These are phyloP conservation scores for Fusarium haematococcum DNA, from an alignment of 2,329 filamentous ascomycete species.

Conservation along the genomic window DNA sequence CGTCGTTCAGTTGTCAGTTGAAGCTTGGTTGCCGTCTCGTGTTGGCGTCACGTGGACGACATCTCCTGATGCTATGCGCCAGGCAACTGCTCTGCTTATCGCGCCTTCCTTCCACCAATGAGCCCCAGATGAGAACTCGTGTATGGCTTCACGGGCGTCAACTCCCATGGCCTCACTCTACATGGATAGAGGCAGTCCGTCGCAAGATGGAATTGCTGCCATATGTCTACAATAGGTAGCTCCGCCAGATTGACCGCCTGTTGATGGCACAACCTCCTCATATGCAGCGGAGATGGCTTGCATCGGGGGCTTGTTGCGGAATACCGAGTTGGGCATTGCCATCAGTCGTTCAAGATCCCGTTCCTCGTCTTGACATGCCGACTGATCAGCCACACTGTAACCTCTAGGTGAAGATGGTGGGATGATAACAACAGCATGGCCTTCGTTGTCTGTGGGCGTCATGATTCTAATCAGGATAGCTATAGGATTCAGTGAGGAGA, in stretches of 20 bases:
- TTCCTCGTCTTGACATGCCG: constrained; percentile 9
- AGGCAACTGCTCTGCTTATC: background rate
- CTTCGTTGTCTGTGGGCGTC: background rate
- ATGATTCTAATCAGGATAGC: background rate
- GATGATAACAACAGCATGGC: background rate
- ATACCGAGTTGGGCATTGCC: constrained; percentile 20
- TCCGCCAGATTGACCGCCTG: constrained; percentile 15
- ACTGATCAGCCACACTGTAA: constrained; percentile 16
- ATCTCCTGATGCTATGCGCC: constrained; percentile 34
- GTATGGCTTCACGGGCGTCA: background rate
- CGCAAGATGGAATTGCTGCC: background rate
- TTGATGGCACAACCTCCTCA: constrained; percentile 2
- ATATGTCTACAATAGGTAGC: background rate
- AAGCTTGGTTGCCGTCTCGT: constrained; percentile 5
- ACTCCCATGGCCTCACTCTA: background rate
- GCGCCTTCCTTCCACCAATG: background rate
- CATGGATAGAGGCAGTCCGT: background rate
- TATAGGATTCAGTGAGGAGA: background rate
- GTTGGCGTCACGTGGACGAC: constrained; percentile 17
- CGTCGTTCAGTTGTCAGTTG: constrained; percentile 4
- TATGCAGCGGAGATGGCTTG: constrained; percentile 13
- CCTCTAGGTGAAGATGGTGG: background rate
- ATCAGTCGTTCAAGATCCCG: constrained; percentile 3
- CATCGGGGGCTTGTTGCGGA: constrained; percentile 6
- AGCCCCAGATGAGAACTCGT: background rate